Base-by-base conservation (phyloP, 2,329 filamentous ascomycete species). In the Botryotinia globosa region DNA sequence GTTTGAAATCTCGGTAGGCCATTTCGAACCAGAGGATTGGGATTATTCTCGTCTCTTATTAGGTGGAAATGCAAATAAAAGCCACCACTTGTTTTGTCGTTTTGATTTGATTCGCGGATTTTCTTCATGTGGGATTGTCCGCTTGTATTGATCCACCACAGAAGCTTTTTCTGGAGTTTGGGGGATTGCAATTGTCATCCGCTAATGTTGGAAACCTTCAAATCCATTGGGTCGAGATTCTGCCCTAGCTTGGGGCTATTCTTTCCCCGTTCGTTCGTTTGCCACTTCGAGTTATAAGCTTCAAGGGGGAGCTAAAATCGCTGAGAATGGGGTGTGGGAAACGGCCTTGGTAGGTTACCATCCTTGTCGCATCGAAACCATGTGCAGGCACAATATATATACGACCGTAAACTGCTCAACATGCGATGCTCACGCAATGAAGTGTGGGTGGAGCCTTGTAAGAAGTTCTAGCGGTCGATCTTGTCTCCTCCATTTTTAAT, bases 321-420 rank as follows among this genome's bases (percentile, higher is more conserved):
- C 48, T 37, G 29, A 20, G 14, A 20, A 14, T 37, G 39, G 37
- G 39, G 29, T n/a, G 66, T 18, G 59, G 58, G 58, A 51, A 48
- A 62, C 51, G 61, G 58, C 44, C 58, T 37, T 42, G 9, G 58
- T 63, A 62, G 48, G 37, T 51, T 42, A 39, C 54, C 25, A 62
- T 51, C 68, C 68, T 54, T 71, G 58, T 25, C 37, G 18, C 67
- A 69, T 69, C n/a, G 34, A 29, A 32, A n/a, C n/a, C 56, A 48
- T 48, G 56, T 59, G 20, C 29, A 69, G 25, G 20, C 67, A 42
- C 10, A 42, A 20, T 44, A 39, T 69, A 44, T n/a, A 69, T 51
- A 69, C 42, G 44, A 64, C 42, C 62, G 42, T 34, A 34, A 64
- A 45, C n/a, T 64, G 62, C 62, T 64, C 42, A 10, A 45, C 39